These are phyloP conservation scores for Podospora tetraspora DNA, from an alignment of 495 filamentous ascomycete genomes.

Conservation along the genomic window DNA sequence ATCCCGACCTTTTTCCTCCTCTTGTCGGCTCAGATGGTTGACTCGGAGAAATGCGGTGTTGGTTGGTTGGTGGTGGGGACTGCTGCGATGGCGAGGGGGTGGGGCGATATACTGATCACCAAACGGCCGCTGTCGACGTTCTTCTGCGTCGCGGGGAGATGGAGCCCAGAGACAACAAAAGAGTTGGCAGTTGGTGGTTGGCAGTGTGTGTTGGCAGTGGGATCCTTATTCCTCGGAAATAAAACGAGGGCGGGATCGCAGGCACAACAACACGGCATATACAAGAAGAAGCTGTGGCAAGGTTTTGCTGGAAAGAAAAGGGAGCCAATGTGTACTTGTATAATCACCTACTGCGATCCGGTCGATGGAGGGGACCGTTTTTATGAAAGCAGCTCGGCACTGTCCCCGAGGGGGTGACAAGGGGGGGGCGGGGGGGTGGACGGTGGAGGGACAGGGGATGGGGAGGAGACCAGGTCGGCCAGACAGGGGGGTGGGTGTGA, in stretches of 20 bases:
- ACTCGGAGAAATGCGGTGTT: background rate
- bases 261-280: background rate
- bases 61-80: background rate
- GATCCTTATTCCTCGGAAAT: slow-evolving; percentile 8
- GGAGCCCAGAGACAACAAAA: background rate
- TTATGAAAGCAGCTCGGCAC: slow-evolving; percentile 47
- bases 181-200: background rate
- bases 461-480: slow-evolving; percentile 21
- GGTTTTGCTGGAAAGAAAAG: slow-evolving; percentile 27
- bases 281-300: slow-evolving; percentile 36
- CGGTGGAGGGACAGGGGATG: slow-evolving; percentile 12
- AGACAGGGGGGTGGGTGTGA: slow-evolving; percentile 28
- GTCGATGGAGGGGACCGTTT: slow-evolving; percentile 42
- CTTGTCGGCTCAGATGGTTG: background rate
- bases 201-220: background rate
- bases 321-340: slow-evolving; percentile 44
- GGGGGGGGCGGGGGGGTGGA: slow-evolving; percentile 27
- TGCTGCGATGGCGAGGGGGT: background rate
- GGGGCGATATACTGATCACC: background rate
- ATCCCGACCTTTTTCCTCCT: background rate
- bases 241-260: slow-evolving; percentile 29
- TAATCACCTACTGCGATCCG: slow-evolving; percentile 39
- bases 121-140: background rate
- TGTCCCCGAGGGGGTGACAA: slow-evolving; percentile 41
- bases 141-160: background rate